These are phyloP conservation scores for Gomphus sp. DNA, from an alignment of 1,284 basidiomycete species.

Conservation along the genomic window DNA sequence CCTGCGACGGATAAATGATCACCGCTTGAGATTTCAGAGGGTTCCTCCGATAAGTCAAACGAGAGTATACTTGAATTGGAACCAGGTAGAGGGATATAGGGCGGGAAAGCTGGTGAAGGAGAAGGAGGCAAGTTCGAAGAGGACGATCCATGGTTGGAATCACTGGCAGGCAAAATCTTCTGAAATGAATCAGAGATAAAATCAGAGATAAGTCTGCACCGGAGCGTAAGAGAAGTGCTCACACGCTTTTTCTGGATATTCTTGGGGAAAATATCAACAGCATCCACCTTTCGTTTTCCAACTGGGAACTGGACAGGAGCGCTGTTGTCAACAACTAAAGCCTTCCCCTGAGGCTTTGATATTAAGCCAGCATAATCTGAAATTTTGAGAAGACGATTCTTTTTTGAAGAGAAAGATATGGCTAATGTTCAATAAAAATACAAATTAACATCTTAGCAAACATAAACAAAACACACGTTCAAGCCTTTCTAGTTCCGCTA, in stretches of 20 bases:
- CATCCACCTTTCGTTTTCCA: background rate
- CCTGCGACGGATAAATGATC: background rate
- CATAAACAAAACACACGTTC: constrained; percentile 3
- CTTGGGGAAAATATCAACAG: background rate
- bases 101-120: background rate
- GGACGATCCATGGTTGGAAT: background rate
- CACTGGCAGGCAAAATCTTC: background rate
- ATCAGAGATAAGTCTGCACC: background rate
- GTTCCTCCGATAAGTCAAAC: background rate
- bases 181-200: background rate
- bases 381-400: constrained; percentile 4
- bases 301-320: background rate
- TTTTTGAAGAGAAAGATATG: background rate
- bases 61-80: background rate
- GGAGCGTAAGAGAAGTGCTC: background rate
- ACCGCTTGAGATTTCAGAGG: background rate
- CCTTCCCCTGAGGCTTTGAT: background rate
- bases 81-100: background rate
- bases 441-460: background rate
- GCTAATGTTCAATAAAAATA: background rate
- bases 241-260: background rate
- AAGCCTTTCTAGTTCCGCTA: background rate
- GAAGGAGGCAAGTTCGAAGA: background rate
- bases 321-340: background rate
- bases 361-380: constrained; percentile 2